phyloP scores from a whole-genome alignment of 2,329 filamentous ascomycete genomes.

The Gaeumannomyces tritici region DNA sequence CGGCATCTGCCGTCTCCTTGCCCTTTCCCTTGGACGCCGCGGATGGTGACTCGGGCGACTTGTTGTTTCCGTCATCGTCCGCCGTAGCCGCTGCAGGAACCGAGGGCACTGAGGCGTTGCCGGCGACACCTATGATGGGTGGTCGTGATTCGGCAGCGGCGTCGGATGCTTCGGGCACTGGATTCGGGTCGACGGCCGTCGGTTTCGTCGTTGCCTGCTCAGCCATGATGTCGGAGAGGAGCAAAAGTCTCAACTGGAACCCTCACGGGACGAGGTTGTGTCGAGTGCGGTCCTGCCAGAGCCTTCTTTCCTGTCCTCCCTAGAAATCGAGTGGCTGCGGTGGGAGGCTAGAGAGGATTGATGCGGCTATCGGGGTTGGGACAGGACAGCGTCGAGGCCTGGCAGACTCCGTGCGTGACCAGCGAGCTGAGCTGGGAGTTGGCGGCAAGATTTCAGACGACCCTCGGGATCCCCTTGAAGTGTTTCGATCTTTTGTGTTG shows the following conservation, averaged over 20 bases:
- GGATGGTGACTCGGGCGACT: conserved; percentile 10
- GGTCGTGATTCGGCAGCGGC: not conserved
- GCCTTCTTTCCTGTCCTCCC: not conserved
- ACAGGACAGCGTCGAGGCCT: not conserved
- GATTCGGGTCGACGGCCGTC: conserved; percentile 23
- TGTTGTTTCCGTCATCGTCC: conserved; percentile 1
- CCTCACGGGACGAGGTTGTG: not conserved
- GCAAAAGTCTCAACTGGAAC: not conserved
- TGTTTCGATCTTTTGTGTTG: not conserved
- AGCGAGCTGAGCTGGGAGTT: not conserved
- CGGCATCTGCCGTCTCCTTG: conserved; percentile 15
- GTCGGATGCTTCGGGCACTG: conserved; percentile 11
- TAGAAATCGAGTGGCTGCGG: not conserved
- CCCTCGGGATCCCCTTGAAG: not conserved
- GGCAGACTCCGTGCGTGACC: not conserved
- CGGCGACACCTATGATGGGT: not conserved
- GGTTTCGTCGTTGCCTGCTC: not conserved
- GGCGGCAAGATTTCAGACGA: not conserved
- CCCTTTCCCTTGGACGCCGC: conserved; percentile 23
- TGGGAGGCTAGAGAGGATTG: not conserved
- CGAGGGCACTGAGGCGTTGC: not conserved
- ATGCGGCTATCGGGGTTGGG: not conserved
- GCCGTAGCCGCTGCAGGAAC: not conserved
- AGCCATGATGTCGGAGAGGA: not conserved
- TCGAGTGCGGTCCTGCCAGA: not conserved